Evolutionary conservation across 441 rosid genomes (phyloP), one percentile per base, ranked within the genome.

Genomic region (Bruguiera hainesii): DNA sequence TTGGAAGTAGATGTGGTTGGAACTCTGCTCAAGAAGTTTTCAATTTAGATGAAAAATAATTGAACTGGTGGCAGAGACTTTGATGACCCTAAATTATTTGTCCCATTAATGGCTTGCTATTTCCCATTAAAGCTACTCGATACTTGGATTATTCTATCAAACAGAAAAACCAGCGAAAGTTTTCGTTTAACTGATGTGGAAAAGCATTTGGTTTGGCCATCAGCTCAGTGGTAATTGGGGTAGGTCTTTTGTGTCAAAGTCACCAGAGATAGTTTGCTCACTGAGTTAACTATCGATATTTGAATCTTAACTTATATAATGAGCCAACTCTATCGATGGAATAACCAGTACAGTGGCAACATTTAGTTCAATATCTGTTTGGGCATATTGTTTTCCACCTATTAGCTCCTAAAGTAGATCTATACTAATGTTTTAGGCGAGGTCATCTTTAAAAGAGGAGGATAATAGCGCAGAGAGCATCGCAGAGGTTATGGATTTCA

Each of bases 401-500:
- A 21, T 3, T 48, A 25, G 1, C 31, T 56, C 49, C 28, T 33
- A 35, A 31, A 6, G 8, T 35, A 26, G 1, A 25, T 5, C 9
- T 57, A 60, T 76, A 11, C 56, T 16, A 4, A 11, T 64, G 71
- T 76, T 81, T 71, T 85, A 96, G 99, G 98, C 91, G 66, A 72
- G 88, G 71, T 79, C 91, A 53, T 80, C 85, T n/a, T 64, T 82
- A 66, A 88, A 87, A 66, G 89, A 83, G 80, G 91, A 87, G 58
- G 94, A 87, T 77, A 88, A 85, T 75, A 76, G 76, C 66, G 78
- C 67, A 61, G 76, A 66, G 73, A 85, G 62, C 79, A 84, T 96
- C 29, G 84, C 85, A 75, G 97, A 86, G 62, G 88, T 82, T 70
- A 82, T 91, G 62, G 90, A 89, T 84, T 87, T 80, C 74, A 85